These are phyloP conservation scores for Fusarium nisikadoi DNA, from an alignment of 2,329 filamentous ascomycete species.

Conservation along the genomic window DNA sequence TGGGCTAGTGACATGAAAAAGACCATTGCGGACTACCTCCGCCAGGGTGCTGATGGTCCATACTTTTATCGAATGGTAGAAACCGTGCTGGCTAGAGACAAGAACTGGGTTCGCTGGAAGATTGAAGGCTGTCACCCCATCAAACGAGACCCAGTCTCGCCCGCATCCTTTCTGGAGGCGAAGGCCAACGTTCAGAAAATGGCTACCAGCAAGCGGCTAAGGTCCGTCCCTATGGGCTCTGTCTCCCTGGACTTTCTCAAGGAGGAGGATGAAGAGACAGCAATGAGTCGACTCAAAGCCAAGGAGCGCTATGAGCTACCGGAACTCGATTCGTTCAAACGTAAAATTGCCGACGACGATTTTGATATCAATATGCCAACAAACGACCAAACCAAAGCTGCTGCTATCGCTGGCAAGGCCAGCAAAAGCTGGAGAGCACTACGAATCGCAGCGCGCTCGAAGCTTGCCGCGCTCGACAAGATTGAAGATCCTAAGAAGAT, in stretches of 20 bases:
- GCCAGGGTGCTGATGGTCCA: slow-evolving; percentile 81
- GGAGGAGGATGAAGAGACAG: slow-evolving; percentile 67
- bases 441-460: slow-evolving; percentile 78
- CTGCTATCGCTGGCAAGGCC: slow-evolving; percentile 75
- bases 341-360: slow-evolving; percentile 80
- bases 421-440: slow-evolving; percentile 93
- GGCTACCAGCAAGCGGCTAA: slow-evolving; percentile 76
- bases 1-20: slow-evolving; percentile 86
- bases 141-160: slow-evolving; percentile 76
- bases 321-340: slow-evolving; percentile 74
- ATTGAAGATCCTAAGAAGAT: slow-evolving; percentile 85
- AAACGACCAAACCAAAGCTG: slow-evolving; percentile 66
- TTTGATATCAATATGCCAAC: slow-evolving; percentile 87
- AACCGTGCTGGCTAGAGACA: slow-evolving; percentile 92
- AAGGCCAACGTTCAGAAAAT: slow-evolving; percentile 72
- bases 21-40: slow-evolving; percentile 84
- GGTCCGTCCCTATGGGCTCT: slow-evolving; percentile 75
- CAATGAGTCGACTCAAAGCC: slow-evolving; percentile 76
- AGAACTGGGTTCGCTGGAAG: slow-evolving; percentile 99
- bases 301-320: slow-evolving; percentile 74
- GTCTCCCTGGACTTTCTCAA: slow-evolving; percentile 82
- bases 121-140: slow-evolving; percentile 92
- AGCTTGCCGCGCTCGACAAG: slow-evolving; percentile 83
- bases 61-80: slow-evolving; percentile 98
- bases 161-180: slow-evolving; percentile 75